A percentile compares a stretch with the other conserved stretches of the same genome.
Evolutionary conservation across 2,329 filamentous ascomycete species (phyloP).

Genomic region (Trichoderma afroharzianum): DNA sequence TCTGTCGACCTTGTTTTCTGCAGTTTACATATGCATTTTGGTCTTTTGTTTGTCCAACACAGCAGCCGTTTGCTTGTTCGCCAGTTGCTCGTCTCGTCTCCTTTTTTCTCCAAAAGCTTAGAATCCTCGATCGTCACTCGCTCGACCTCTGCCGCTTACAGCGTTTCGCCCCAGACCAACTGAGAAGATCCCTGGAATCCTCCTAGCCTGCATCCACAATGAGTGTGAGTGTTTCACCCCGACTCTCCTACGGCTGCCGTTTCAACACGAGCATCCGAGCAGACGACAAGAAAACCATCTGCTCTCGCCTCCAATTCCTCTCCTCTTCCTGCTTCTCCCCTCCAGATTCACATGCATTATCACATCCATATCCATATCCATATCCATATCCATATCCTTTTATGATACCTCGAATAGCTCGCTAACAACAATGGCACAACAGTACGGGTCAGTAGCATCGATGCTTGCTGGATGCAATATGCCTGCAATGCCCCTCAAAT

Average conservation of each 20-base stretch:
- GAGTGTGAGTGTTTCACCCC: conserved; percentile 29
- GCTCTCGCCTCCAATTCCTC: background rate
- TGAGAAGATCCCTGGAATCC: background rate
- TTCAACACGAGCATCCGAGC: conserved; percentile 18
- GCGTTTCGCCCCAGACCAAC: background rate
- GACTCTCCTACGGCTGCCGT: conserved; percentile 24
- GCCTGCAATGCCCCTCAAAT: background rate
- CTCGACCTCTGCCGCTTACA: background rate
- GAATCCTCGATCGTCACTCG: background rate
- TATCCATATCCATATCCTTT: background rate
- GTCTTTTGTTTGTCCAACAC: background rate
- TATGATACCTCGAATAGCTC: conserved; percentile 16
- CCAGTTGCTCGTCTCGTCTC: background rate
- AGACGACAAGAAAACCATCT: conserved; percentile 1
- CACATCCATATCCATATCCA: background rate
- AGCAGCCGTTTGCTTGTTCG: background rate
- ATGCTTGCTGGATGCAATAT: background rate
- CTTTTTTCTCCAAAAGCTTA: background rate
- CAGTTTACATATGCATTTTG: background rate
- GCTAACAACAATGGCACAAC: conserved; percentile 32
- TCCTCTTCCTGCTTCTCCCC: background rate
- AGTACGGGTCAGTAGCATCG: conserved; percentile 52
- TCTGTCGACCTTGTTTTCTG: background rate
- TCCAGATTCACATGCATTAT: background rate
- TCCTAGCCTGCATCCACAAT: conserved; percentile 21